Base-by-base conservation (phyloP, 116 monocot genomes). In the Iris pallida region DNA sequence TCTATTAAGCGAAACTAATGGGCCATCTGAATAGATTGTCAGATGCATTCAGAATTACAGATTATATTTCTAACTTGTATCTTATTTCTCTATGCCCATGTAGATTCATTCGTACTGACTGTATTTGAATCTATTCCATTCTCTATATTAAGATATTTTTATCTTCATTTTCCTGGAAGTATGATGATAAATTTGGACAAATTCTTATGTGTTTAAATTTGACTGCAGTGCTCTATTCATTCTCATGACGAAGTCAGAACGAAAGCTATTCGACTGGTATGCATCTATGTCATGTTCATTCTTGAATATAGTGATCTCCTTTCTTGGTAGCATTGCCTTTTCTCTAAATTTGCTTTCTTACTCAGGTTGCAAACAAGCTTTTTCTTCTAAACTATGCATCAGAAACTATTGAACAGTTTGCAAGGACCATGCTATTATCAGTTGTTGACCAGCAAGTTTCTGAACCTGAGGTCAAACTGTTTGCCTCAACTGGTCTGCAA, bases 221-320 rank as follows among this genome's bases (percentile, higher is more conserved):
- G 44, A 65, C 59, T 87, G 70, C 86, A 99, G 99, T 93, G 93
- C 86, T 74, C 93, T 66, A 68, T 90, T 66, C 83, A 93, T 75
- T 57, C 76, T 65, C 90, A 90, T 68, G 99, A 99, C 73, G 99
- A 99, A 82, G 90, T 99, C 59, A 86, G 99, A 62, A 79, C 82
- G 45, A 99, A 88, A 77, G 90, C 99, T 53, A 83, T 99, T 46
- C 81, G 99, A 71, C 63, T 99, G 88, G 99, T 98, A 86, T 59
- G 80, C 41, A 59, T 64, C 11, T 41, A 11, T 41, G 40, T 12
- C 20, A 9, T n/a, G 14, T 43, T 14, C 6, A 0, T 7, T 42
- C 61, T 43, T 14, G 13, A 61, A 16, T 16, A 19, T 19, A 48
- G 5, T 9, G 8, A 42, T 0, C 17, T 65, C 14, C 56, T 57